Evolutionary conservation across 768 basidiomycete genomes (phyloP).

Genomic region (Boletellus ananiceps): DNA sequence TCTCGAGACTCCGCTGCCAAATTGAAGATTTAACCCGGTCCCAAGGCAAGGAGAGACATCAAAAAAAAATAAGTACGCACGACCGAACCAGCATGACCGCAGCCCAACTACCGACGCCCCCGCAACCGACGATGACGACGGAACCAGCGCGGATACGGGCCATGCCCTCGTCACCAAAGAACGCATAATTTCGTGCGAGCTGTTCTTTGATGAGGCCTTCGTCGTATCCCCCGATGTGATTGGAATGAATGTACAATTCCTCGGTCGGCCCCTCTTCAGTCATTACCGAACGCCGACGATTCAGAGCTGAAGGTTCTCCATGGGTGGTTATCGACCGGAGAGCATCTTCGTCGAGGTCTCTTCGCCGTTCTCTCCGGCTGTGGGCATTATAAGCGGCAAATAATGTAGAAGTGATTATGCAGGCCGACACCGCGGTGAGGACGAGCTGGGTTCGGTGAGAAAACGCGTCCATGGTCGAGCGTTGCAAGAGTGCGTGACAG

Average conservation of each 20-base stretch:
- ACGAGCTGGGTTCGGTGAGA: slow-evolving; percentile 63
- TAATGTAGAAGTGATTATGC: slow-evolving; percentile 53
- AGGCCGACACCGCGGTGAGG: slow-evolving; percentile 59
- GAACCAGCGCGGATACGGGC: slow-evolving; percentile 61
- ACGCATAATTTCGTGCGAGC: slow-evolving; percentile 89
- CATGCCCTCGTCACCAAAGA: slow-evolving; percentile 91
- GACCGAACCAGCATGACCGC: slow-evolving; percentile 91
- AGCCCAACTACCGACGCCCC: slow-evolving; percentile 95
- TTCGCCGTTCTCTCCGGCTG: slow-evolving; percentile 44
- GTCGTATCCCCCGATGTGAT: slow-evolving; percentile 42
- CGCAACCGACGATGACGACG: slow-evolving; percentile 91
- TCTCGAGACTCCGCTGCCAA: slow-evolving; percentile 61
- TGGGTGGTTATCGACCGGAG: slow-evolving; percentile 43
- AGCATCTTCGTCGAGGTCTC: slow-evolving; percentile 54
- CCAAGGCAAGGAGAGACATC: not conserved
- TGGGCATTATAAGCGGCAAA: slow-evolving; percentile 57
- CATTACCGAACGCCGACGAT: not conserved
- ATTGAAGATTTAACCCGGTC: not conserved
- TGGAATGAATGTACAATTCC: slow-evolving; percentile 17
- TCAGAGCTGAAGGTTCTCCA: not conserved
- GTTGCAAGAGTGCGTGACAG: not conserved
- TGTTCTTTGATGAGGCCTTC: slow-evolving; percentile 86
- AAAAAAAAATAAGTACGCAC: slow-evolving; percentile 44
- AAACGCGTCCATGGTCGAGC: slow-evolving; percentile 19
- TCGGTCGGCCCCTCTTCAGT: slow-evolving; percentile 6